Evolutionary conservation across 768 basidiomycete species (phyloP), one percentile per base, ranked within the genome.

Genomic region (Leccinum uliginosum): DNA sequence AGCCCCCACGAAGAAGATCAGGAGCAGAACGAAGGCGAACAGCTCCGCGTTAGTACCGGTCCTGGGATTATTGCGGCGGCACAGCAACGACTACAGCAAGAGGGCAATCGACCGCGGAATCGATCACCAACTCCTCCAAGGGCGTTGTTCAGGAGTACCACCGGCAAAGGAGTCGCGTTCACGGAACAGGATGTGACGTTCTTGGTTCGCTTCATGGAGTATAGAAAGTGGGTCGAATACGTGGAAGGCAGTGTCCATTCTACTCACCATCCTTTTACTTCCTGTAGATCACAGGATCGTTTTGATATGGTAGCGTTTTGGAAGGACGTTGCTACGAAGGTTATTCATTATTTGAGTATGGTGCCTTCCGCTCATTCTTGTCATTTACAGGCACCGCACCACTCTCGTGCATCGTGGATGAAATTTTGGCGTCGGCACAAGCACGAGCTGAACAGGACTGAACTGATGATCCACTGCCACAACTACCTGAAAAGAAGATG

Each of bases 321-420:
- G 87, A 89, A 87, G 66, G 88, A 89, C 38, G 83, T 89, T 8
- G 87, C 87, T 3, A 65, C 71, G 14, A 88, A 84, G 81, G 89
- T 80, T 62, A 58, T 65, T 71, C 51, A 59, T 27, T 23, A 34
- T 4, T 8, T 23, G 10, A 6, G 55, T 40, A 27, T 21, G 60
- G 17, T 19, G 0, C 19, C 52, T 53, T 17, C 24, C 23, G 38
- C 53, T 61, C 29, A 63, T 32, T 8, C 10, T 32, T 35, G 38
- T 24, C n/a, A 21, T 51, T 48, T 21, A 21, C 64, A 90, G 87
- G 91, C 91, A 0, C 91, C 91, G 0, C 91, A 93, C 71, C 91
- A 93, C 66, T 93, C 91, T 24, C 85, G 90, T 35, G 91, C 91
- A 48, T 93, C 91, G 6, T 93, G 91, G 91, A 91, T 93, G 89